Evolutionary conservation across 148 eudicot species (phyloP), one percentile per base, ranked within the genome.

Genomic region (Fallopia convolvulus): DNA sequence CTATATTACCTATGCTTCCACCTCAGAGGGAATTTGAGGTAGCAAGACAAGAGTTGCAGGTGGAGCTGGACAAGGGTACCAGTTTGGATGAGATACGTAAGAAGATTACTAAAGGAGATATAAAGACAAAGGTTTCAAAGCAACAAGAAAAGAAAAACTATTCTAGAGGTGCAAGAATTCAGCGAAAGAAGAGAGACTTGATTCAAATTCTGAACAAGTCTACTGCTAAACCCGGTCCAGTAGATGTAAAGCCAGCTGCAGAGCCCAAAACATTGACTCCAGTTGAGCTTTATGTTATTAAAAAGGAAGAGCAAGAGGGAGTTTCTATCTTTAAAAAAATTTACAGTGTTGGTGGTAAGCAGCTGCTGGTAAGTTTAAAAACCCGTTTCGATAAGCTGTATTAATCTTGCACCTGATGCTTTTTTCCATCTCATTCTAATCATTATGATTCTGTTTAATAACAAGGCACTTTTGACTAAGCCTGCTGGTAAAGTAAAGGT

Each of bases 11-110:
- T 76, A 58, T 48, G 26, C 76, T 81, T 73, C 72, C 26, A 73
- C 33, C 74, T 80, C 91, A 93, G 98, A 86, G 63, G 81, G 97
- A 93, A 85, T 89, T 91, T 83, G 97, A 90, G 86, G 97, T 86
- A 85, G 98, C 97, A 55, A 87, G 94, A 82, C 88, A 90, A 81
- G 98, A 93, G 47, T 83, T 93, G 85, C 92, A 87, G 82, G 78
- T 44, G 75, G 97, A 93, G 83, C 85, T 91, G 36, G 90, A 87
- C 74, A 91, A 88, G 79, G 98, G 97, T 63, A 68, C 80, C 78
- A 84, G 92, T 73, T 50, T 93, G 40, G 87, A 90, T 80, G 94
- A 85, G 66, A 85, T 91, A 85, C 80, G 86, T 76, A 87, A 83
- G 77, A 94, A 89, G 85, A 90, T 89, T 60, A 75, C 26, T 46